These are phyloP conservation scores for Sistotremastrum niveocremeum DNA, from an alignment of 768 basidiomycete genomes.

Conservation along the genomic window DNA sequence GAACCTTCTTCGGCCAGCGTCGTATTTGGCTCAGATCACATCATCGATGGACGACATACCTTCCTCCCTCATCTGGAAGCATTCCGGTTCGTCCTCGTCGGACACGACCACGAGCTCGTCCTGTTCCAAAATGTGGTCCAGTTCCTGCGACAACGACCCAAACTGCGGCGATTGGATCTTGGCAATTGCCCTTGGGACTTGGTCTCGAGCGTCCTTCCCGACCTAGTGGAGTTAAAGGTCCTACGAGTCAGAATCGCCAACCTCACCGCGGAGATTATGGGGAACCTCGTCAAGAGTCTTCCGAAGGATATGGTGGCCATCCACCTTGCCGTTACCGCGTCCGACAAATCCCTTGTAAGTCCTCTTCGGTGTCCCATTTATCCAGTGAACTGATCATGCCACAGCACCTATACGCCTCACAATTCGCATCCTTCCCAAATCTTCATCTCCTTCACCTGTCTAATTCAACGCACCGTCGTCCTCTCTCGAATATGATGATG, in stretches of 20 bases:
- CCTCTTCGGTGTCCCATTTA: neutral
- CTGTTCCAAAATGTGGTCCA: slow-evolving; percentile 42
- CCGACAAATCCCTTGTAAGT: slow-evolving; percentile 37
- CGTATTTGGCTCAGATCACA: slow-evolving; percentile 47
- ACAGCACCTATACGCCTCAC: slow-evolving; percentile 40
- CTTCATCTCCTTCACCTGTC: slow-evolving; percentile 52
- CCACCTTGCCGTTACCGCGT: slow-evolving; percentile 35
- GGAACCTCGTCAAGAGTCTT: slow-evolving; percentile 21
- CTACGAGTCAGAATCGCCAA: slow-evolving; percentile 44
- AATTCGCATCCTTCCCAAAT: slow-evolving; percentile 32
- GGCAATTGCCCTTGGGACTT: slow-evolving; percentile 57
- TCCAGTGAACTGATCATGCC: neutral
- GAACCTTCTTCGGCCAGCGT: slow-evolving; percentile 43
- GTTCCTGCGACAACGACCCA: slow-evolving; percentile 36
- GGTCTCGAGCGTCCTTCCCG: slow-evolving; percentile 35
- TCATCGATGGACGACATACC: slow-evolving; percentile 43
- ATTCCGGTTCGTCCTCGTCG: slow-evolving; percentile 52
- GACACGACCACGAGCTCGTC: slow-evolving; percentile 39
- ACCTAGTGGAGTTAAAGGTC: slow-evolving; percentile 37
- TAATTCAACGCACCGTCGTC: slow-evolving; percentile 31
- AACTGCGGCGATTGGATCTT: slow-evolving; percentile 42
- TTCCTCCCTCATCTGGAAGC: slow-evolving; percentile 48
- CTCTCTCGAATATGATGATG: slow-evolving; percentile 39
- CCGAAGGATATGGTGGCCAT: slow-evolving; percentile 39
- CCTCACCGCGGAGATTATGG: slow-evolving; percentile 25